These are phyloP conservation scores for Colletotrichum trifolii DNA, from an alignment of 2,329 filamentous ascomycete species.

Conservation along the genomic window DNA sequence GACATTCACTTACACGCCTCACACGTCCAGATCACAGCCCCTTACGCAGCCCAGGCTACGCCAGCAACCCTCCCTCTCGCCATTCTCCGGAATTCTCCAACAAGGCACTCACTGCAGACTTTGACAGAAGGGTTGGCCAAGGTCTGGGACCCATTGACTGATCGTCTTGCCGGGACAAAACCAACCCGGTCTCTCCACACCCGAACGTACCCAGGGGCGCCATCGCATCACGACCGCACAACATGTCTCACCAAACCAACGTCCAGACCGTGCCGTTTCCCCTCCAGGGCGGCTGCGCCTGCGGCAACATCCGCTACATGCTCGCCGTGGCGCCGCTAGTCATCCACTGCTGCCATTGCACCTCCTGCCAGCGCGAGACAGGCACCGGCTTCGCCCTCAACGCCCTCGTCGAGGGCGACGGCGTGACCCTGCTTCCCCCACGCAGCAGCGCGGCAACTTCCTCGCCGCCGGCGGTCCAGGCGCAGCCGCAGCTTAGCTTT, in stretches of 20 bases:
- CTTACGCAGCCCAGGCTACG: not conserved
- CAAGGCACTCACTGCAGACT: not conserved
- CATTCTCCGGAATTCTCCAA: conserved; percentile 19
- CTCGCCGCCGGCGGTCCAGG: conserved; percentile 20
- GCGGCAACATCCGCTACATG: conserved; percentile 75
- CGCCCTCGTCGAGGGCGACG: conserved; percentile 53
- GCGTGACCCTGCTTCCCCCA: conserved; percentile 45
- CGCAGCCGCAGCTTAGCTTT: conserved; percentile 2
- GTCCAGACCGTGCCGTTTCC: conserved; percentile 35
- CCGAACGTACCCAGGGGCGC: not conserved
- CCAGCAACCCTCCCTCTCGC: not conserved
- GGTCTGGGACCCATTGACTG: not conserved
- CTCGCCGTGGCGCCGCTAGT: conserved; percentile 65
- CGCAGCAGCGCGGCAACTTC: conserved; percentile 39
- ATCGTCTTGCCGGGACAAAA: conserved; percentile 12
- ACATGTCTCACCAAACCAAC: conserved; percentile 27
- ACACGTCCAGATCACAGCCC: conserved; percentile 18
- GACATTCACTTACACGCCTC: conserved; percentile 26
- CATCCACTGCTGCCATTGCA: conserved; percentile 60
- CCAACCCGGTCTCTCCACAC: conserved; percentile 23
- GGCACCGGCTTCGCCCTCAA: conserved; percentile 54
- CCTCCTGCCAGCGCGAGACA: conserved; percentile 57
- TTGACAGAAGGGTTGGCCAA: conserved; percentile 3
- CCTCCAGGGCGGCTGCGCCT: conserved; percentile 68
- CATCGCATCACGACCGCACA: conserved; percentile 1